A percentile compares a stretch with the other conserved stretches of the same genome.
phyloP scores from a whole-genome alignment of 2,329 filamentous ascomycete genomes.

The Trichoderma simmonsii region DNA sequence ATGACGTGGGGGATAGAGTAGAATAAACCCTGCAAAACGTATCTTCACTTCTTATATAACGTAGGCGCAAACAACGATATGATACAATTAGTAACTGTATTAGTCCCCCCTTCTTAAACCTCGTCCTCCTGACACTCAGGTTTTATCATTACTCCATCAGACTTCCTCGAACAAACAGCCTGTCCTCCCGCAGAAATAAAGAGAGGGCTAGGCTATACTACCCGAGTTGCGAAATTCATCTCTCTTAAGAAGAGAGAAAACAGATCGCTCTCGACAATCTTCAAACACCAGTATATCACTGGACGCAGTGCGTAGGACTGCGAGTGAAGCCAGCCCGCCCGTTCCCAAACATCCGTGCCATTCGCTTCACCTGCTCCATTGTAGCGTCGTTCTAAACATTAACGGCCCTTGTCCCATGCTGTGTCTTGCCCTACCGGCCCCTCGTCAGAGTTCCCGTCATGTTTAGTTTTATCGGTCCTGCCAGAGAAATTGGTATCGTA shows the following conservation, averaged over 20 bases:
- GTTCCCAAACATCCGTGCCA: constrained; percentile 27
- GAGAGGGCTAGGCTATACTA: not conserved
- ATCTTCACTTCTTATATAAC: not conserved
- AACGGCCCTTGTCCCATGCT: constrained; percentile 11
- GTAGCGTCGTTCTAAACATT: constrained; percentile 16
- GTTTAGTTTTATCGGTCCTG: constrained; percentile 15
- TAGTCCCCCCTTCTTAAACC: not conserved
- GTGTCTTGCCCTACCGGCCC: constrained; percentile 2
- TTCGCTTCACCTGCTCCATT: constrained; percentile 28
- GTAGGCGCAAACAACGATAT: not conserved
- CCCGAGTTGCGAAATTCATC: not conserved
- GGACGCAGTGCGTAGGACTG: constrained; percentile 32
- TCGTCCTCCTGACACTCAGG: constrained; percentile 13
- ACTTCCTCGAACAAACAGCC: constrained; percentile 18
- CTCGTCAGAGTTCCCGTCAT: constrained; percentile 13
- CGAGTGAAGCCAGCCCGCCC: constrained; percentile 30
- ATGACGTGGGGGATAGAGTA: not conserved
- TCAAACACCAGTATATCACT: constrained; percentile 31
- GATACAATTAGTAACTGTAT: constrained; percentile 2
- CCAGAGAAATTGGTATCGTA: constrained; percentile 19
- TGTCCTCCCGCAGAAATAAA: not conserved
- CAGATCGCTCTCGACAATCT: constrained; percentile 26
- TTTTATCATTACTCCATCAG: constrained; percentile 34
- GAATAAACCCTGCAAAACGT: not conserved
- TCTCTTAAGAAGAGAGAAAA: not conserved